Percentiles rank a stretch among this genome's conserved stretches.
Evolutionary conservation across 495 filamentous ascomycete species (phyloP).

Genomic region (Coniosporium apollinis): DNA sequence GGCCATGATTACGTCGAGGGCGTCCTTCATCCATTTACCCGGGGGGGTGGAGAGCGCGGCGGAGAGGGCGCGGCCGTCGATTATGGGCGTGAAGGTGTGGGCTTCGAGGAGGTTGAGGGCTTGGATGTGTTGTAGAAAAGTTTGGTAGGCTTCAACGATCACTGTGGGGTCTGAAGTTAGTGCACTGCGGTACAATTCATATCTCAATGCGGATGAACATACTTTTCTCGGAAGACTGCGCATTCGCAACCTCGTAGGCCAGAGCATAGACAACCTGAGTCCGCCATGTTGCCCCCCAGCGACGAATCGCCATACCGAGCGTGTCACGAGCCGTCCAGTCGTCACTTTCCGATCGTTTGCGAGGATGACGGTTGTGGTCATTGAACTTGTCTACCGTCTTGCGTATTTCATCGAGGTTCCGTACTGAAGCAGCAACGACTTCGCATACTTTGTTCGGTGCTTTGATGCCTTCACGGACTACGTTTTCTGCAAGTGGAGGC

Average conservation of each 20-base stretch:
- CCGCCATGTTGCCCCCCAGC: conserved; percentile 60
- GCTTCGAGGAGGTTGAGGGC: conserved; percentile 28
- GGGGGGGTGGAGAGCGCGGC: conserved; percentile 40
- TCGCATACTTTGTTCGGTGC: conserved; percentile 53
- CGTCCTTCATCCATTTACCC: conserved; percentile 65
- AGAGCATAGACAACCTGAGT: conserved; percentile 54
- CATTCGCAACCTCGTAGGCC: conserved; percentile 50
- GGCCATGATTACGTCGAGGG: conserved; percentile 51
- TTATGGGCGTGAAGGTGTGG: conserved; percentile 24
- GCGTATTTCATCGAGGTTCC: conserved; percentile 41
- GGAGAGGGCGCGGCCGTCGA: conserved; percentile 41
- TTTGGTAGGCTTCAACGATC: conserved; percentile 29
- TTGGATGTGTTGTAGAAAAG: conserved; percentile 36
- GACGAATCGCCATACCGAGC: conserved; percentile 62
- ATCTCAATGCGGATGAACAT: no score
- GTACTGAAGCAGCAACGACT: conserved; percentile 46
- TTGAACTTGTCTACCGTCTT: conserved; percentile 35
- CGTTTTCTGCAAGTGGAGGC: conserved; percentile 36
- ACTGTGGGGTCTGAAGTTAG: not conserved
- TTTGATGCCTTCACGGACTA: conserved; percentile 63
- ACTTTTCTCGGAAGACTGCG: no score
- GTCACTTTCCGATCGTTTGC: conserved; percentile 11
- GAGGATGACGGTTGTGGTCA: conserved; percentile 11
- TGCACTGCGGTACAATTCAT: conserved; percentile 10
- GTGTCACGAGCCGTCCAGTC: conserved; percentile 26